A percentile compares a stretch with the other conserved stretches of the same genome.
Conservation (phyloP, 441 rosid species). For the Populus trichocarpa region DNA sequence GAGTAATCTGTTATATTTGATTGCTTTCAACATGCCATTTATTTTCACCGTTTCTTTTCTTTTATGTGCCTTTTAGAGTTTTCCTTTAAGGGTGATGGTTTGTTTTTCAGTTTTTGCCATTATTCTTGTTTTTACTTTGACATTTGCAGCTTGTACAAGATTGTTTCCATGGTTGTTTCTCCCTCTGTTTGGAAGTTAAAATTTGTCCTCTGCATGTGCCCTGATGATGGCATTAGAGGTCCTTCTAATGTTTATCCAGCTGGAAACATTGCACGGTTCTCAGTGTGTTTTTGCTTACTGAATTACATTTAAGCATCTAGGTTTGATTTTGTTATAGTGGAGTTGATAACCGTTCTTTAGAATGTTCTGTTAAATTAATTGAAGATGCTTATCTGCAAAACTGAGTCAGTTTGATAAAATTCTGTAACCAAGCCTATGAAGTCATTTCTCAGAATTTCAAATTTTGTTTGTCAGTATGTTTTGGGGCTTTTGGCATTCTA, state of each 20-base stretch:
- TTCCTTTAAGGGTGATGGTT: not conserved
- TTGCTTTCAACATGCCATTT: not conserved
- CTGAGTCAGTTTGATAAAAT: no score
- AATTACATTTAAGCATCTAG: no score
- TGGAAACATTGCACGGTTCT: not conserved
- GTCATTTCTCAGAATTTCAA: not conserved
- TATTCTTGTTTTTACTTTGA: not conserved
- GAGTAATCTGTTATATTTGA: conserved; percentile 41
- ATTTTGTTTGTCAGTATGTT: not conserved
- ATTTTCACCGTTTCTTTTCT: not conserved
- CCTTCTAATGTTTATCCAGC: not conserved
- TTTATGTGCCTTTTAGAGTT: not conserved
- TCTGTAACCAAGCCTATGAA: not conserved
- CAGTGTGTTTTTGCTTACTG: not conserved
- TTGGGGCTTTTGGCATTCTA: not conserved
- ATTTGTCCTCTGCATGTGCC: not conserved
- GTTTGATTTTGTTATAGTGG: no score
- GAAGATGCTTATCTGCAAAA: no score
- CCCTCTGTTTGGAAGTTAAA: not conserved
- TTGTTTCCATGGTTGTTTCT: not conserved
- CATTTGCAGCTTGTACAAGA: not conserved
- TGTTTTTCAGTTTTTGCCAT: not conserved
- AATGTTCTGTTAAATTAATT: not conserved
- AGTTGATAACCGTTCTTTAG: no score
- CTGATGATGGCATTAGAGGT: not conserved